Percentiles rank a stretch among this genome's conserved stretches.
These are phyloP conservation scores for Penicillium sp. DNA, from an alignment of 2,329 filamentous ascomycete genomes.

Conservation along the genomic window DNA sequence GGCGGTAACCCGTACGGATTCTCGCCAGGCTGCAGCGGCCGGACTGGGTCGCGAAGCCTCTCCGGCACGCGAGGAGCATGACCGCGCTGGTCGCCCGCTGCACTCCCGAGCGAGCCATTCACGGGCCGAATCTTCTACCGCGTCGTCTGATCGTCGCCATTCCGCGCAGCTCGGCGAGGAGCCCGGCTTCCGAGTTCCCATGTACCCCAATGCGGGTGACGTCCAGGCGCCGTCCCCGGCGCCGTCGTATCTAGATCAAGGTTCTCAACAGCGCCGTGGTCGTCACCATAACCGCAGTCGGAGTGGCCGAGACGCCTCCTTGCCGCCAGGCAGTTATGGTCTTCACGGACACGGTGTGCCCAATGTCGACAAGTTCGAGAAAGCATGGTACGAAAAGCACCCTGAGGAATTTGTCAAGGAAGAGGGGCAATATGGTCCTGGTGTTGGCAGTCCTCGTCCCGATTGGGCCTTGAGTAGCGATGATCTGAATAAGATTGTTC, in stretches of 20 bases:
- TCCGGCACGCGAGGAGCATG: slow-evolving; percentile 52
- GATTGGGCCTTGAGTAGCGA: slow-evolving; percentile 87
- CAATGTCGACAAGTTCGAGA: slow-evolving; percentile 77
- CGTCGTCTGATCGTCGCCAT: slow-evolving; percentile 52
- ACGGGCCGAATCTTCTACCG: slow-evolving; percentile 46
- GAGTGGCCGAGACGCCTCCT: slow-evolving; percentile 67
- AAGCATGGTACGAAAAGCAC: slow-evolving; percentile 89
- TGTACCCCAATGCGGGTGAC: slow-evolving; percentile 89
- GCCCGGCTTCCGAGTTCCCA: slow-evolving; percentile 89
- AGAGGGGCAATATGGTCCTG: slow-evolving; percentile 64
- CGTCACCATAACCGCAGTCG: slow-evolving; percentile 67
- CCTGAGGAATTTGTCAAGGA: slow-evolving; percentile 74
- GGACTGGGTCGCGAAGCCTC: slow-evolving; percentile 66
- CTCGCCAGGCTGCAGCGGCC: slow-evolving; percentile 77
- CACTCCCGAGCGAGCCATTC: slow-evolving; percentile 63
- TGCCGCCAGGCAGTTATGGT: slow-evolving; percentile 87
- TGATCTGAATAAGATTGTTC: slow-evolving; percentile 85
- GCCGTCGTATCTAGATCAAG: slow-evolving; percentile 53
- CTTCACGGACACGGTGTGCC: slow-evolving; percentile 81
- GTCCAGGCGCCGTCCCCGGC: slow-evolving; percentile 91
- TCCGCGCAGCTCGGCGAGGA: slow-evolving; percentile 67
- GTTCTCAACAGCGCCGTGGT: slow-evolving; percentile 46
- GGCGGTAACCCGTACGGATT: slow-evolving; percentile 85
- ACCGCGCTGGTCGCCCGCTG: slow-evolving; percentile 54
- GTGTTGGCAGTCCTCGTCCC: slow-evolving; percentile 58